Percentiles rank a stretch among this genome's conserved stretches.
Evolutionary conservation across 352 stramenopile species (phyloP).

Genomic region (Elongisporangium prolatum): DNA sequence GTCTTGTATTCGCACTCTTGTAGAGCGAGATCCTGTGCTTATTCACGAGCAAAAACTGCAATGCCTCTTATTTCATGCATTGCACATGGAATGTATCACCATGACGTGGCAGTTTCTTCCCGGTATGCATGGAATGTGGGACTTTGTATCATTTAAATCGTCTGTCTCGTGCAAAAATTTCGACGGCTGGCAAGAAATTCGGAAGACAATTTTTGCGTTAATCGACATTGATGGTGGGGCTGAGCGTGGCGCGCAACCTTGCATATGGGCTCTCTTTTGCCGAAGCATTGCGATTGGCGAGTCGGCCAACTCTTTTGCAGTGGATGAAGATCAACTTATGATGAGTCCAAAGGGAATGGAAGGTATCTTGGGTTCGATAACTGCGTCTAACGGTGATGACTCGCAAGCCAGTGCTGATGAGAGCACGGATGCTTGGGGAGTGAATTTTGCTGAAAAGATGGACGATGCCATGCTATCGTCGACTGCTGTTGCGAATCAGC

Average conservation of each 20-base stretch:
- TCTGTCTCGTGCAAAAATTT: constrained; percentile 16
- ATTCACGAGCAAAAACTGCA: constrained; percentile 59
- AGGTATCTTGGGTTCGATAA: constrained; percentile 6
- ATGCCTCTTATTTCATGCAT: constrained; percentile 70
- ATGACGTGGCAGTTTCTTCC: constrained; percentile 62
- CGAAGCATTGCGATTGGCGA: constrained; percentile 78
- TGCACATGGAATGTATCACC: constrained; percentile 64
- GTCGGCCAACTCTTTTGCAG: constrained; percentile 34
- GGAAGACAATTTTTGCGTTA: constrained; percentile 53
- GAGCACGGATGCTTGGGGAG: constrained; percentile 8
- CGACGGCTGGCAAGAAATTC: constrained; percentile 21
- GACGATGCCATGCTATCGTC: constrained; percentile 24
- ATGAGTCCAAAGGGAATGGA: constrained; percentile 67
- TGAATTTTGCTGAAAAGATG: constrained; percentile 6
- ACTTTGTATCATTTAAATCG: constrained; percentile 45
- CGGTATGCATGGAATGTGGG: constrained; percentile 63
- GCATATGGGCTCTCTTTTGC: constrained; percentile 72
- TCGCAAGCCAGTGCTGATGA: constrained; percentile 13
- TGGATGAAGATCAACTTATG: constrained; percentile 48
- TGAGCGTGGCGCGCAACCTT: constrained; percentile 38
- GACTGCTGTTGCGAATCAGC: constrained; percentile 40
- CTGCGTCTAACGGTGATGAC: constrained; percentile 7
- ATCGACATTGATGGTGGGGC: constrained; percentile 64
- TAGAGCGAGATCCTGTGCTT: constrained; percentile 65
- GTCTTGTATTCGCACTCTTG: constrained; percentile 73